Percentiles rank a stretch among this genome's conserved stretches.
Evolutionary conservation across 2,329 filamentous ascomycete species (phyloP).

Genomic region (Cladosporium oxysporum): DNA sequence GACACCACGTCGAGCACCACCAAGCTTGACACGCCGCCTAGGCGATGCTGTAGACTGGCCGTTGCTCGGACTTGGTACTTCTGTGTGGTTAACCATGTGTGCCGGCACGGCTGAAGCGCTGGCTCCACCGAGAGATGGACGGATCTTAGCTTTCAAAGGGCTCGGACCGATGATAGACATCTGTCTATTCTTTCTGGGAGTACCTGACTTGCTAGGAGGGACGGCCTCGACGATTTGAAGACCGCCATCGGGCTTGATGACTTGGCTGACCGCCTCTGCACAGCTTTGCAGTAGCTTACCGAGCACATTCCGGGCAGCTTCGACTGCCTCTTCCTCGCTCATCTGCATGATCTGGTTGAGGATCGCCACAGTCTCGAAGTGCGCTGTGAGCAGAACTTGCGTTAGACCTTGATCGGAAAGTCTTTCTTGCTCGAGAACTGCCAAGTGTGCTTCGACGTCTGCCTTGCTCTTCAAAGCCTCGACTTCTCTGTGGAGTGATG

Average conservation of each 20-base stretch:
- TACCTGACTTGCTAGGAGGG: constrained; percentile 70
- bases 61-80: constrained; percentile 29
- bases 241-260: constrained; percentile 85
- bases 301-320: constrained; percentile 75
- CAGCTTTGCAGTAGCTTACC: constrained; percentile 76
- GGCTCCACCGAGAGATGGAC: constrained; percentile 26
- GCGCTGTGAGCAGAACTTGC: constrained; percentile 81
- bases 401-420: constrained; percentile 74
- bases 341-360: constrained; percentile 80
- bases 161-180: constrained; percentile 50
- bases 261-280: constrained; percentile 71
- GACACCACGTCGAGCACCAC: constrained; percentile 67
- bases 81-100: constrained; percentile 28
- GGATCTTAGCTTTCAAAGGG: constrained; percentile 49
- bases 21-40: constrained; percentile 68
- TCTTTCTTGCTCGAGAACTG: constrained; percentile 82
- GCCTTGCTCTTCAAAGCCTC: constrained; percentile 83
- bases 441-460: constrained; percentile 73
- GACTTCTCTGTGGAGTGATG: constrained; percentile 75
- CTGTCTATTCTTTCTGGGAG: constrained; percentile 69
- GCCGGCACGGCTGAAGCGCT: constrained; percentile 28
- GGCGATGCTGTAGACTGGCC: constrained; percentile 68
- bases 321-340: constrained; percentile 79
- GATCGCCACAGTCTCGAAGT: constrained; percentile 87
- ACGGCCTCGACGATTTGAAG: constrained; percentile 64